These are phyloP conservation scores for Aspergillus heteromorphus DNA, from an alignment of 495 filamentous ascomycete species.

Conservation along the genomic window DNA sequence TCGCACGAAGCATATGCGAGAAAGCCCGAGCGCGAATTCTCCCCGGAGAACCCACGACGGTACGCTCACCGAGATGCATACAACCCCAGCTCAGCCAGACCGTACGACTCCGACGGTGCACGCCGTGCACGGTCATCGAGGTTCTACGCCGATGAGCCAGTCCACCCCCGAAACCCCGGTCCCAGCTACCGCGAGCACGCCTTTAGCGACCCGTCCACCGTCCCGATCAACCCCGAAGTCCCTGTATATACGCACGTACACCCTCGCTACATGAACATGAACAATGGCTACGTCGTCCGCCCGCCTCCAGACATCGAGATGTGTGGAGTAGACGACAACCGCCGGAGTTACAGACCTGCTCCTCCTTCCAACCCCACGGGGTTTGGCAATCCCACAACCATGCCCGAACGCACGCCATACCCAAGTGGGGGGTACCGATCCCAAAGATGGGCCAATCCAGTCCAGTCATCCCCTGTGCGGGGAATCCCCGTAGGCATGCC, in stretches of 20 bases:
- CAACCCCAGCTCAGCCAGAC: slow-evolving; percentile 15
- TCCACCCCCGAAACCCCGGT: slow-evolving; percentile 20
- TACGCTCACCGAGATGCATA: slow-evolving; percentile 13
- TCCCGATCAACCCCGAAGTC: slow-evolving; percentile 19
- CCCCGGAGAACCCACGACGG: slow-evolving; percentile 20
- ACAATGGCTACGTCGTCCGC: slow-evolving; percentile 9
- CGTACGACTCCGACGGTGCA: slow-evolving; percentile 19
- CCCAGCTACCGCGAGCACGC: slow-evolving; percentile 29
- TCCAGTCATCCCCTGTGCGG: not conserved
- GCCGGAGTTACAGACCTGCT: slow-evolving; percentile 7
- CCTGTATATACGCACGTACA: slow-evolving; percentile 18
- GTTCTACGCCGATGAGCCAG: slow-evolving; percentile 21
- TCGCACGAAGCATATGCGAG: slow-evolving; percentile 40
- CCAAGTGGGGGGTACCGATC: not conserved
- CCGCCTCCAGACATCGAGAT: slow-evolving; percentile 9
- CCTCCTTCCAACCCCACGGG: slow-evolving; percentile 1
- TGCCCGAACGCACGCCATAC: not conserved
- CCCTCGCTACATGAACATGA: slow-evolving; percentile 8
- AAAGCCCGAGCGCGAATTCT: slow-evolving; percentile 29
- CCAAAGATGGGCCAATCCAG: not conserved
- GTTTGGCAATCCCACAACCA: not conserved
- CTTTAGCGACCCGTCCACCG: slow-evolving; percentile 24
- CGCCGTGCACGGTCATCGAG: slow-evolving; percentile 11
- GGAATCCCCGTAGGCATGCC: slow-evolving; percentile 5
- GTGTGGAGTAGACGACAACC: slow-evolving; percentile 8